Base-by-base conservation (phyloP, 2,329 filamentous ascomycete species). In the Aaosphaeria arxii region DNA sequence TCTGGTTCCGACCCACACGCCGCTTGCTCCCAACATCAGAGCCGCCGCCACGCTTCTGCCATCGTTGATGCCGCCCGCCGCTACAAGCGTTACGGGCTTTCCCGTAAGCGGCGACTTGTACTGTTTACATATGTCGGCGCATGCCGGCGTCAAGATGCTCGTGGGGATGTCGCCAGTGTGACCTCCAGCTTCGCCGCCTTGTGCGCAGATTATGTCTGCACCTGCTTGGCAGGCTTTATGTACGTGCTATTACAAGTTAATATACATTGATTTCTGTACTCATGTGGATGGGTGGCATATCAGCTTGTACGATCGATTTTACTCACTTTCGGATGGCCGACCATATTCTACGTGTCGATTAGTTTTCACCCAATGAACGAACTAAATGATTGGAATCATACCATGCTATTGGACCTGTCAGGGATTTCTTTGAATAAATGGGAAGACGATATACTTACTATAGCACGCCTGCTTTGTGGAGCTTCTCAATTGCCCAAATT, bases 121-220 rank as follows among this genome's bases (percentile, higher is more conserved):
- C 33, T 61, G 51, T 32, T 45, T 52, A 50, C 57, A 59, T n/a
- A 59, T 57, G 36, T 63, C 55, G 11, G 58, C 59, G 33, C 59
- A 59, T 1, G 62, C 59, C 2, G 59, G 61, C 4, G 58, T 59
- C 7, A 67, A 55, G 35, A 67, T 54, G 48, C 54, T 52, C 6
- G 60, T 64, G 4, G 64, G 53, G 9, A 66, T 64, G 43, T 66
- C 61, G 30, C 63, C 61, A 1, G 61, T 64, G 41, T 64, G 61
- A 11, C 61, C 60, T 30, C 61, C 61, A 5, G 51, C 61, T 50
- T 64, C 61, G 36, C 63, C 61, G 32, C 64, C 64, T 52, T 67
- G 61, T 11, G 61, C 61, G 35, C 55, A 58, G 40, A 64, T 62
- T 13, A 64, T 51, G 40, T 64, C 61, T 11, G 57, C 61, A 11